Evolutionary conservation across 1,139 yeast species (phyloP).

Genomic region (Debaryomyces sp.): DNA sequence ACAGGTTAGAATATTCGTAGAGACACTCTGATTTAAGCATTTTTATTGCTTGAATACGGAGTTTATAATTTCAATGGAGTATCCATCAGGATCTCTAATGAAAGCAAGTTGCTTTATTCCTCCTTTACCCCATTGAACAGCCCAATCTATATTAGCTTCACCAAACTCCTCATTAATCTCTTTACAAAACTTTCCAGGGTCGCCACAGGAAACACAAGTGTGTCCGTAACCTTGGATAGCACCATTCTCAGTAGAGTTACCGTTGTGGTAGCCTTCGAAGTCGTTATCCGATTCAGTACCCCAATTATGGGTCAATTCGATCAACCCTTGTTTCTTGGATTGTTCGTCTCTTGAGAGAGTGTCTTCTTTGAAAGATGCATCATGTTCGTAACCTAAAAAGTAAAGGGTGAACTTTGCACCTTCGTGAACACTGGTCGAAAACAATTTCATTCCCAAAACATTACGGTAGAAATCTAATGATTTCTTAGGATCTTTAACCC

Average conservation of each 20-base stretch:
- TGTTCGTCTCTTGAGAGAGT: conserved; percentile 31
- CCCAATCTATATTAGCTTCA: conserved; percentile 37
- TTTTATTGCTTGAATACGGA: conserved; percentile 26
- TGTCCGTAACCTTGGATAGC: conserved; percentile 86
- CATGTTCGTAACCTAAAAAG: conserved; percentile 73
- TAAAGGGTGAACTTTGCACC: conserved; percentile 82
- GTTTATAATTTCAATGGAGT: conserved; percentile 64
- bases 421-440: conserved; percentile 56
- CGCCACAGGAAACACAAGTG: conserved; percentile 70
- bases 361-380: conserved; percentile 37
- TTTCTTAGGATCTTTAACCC: conserved; percentile 81
- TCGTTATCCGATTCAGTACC: conserved; percentile 83
- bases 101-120: conserved; percentile 64
- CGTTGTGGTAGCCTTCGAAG: conserved; percentile 78
- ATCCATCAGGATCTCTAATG: conserved; percentile 90
- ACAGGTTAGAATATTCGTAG: background rate
- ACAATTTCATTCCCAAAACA: conserved; percentile 77
- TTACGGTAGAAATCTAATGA: conserved; percentile 78
- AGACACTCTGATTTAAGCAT: background rate
- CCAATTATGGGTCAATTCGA: conserved; percentile 93
- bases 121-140: conserved; percentile 61
- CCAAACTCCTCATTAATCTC: conserved; percentile 47
- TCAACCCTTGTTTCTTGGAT: conserved; percentile 60
- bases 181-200: conserved; percentile 60
- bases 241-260: conserved; percentile 60